These are phyloP conservation scores for Anastatica hierochuntica DNA, from an alignment of 345 rosid genomes.

Conservation along the genomic window DNA sequence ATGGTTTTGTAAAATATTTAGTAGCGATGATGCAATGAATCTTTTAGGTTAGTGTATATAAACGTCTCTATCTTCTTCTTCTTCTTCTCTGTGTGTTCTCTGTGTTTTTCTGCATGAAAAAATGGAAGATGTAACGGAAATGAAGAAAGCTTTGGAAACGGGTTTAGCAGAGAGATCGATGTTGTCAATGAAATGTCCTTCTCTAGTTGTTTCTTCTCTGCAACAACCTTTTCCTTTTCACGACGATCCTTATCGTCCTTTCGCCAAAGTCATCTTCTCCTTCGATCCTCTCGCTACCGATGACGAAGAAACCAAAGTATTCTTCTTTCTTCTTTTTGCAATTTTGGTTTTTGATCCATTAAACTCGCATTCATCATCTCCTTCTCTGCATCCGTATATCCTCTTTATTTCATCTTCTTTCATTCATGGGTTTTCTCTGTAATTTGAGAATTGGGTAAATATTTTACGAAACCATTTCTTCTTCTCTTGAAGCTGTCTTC, in stretches of 20 bases:
- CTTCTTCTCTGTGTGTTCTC: too few species aligned
- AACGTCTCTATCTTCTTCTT: too few species aligned
- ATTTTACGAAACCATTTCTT: too few species aligned
- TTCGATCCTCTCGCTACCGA: slow-evolving; percentile 48
- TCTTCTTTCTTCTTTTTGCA: too few species aligned
- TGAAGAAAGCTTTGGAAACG: slow-evolving; percentile 37
- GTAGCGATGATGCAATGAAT: too few species aligned
- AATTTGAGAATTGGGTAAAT: too few species aligned
- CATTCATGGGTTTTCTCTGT: too few species aligned
- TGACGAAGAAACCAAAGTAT: slow-evolving; percentile 31
- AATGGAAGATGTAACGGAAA: slow-evolving; percentile 29
- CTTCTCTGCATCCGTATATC: too few species aligned
- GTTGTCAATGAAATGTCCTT: slow-evolving; percentile 77
- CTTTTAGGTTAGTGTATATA: too few species aligned
- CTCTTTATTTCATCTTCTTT: too few species aligned
- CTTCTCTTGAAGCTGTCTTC: too few species aligned
- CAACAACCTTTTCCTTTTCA: slow-evolving; percentile 13
- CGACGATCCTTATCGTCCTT: slow-evolving; percentile 32
- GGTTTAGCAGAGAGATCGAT: slow-evolving; percentile 48
- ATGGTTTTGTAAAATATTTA: too few species aligned
- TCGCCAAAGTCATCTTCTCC: slow-evolving; percentile 63
- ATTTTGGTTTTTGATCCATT: slow-evolving; percentile 29
- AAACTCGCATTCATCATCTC: not conserved
- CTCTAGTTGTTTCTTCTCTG: slow-evolving; percentile 54
- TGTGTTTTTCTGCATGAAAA: slow-evolving; percentile 12